Evolutionary conservation across 306 rosid genomes (phyloP).

Genomic region (Delonix regia): DNA sequence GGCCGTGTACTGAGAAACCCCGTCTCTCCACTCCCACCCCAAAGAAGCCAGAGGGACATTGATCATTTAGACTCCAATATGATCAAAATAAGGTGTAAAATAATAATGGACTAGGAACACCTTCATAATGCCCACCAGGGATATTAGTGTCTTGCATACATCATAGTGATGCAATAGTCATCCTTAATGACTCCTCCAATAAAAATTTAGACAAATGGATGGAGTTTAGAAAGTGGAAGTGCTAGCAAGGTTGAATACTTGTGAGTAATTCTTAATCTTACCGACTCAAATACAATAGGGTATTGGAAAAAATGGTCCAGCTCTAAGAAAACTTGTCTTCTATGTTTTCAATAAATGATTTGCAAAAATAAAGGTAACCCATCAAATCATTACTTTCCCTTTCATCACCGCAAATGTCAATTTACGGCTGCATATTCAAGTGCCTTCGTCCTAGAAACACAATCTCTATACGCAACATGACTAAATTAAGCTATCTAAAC

Average conservation of each 20-base stretch:
- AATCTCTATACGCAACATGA: neutral
- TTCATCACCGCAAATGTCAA: neutral
- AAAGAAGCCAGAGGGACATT: neutral
- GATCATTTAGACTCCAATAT: neutral
- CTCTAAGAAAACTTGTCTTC: neutral
- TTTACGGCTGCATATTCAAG: neutral
- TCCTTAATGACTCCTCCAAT: neutral
- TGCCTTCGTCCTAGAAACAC: neutral
- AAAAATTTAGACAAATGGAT: conserved; percentile 23
- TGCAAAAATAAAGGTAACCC: neutral
- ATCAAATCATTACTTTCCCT: neutral
- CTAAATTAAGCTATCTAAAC: neutral
- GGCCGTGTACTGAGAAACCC: neutral
- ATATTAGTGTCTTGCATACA: conserved; percentile 15
- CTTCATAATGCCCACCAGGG: neutral
- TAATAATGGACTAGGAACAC: neutral
- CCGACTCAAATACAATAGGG: neutral
- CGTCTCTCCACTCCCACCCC: neutral
- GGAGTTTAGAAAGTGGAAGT: conserved; percentile 5
- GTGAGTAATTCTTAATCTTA: neutral
- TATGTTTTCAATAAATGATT: neutral
- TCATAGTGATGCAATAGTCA: conserved; percentile 35
- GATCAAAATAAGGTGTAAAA: conserved; percentile 1
- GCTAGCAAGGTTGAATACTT: neutral
- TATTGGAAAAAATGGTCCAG: conserved; percentile 3